These are phyloP conservation scores for Vickermania spadyakhi DNA, from an alignment of 208 protist species.

Conservation along the genomic window DNA sequence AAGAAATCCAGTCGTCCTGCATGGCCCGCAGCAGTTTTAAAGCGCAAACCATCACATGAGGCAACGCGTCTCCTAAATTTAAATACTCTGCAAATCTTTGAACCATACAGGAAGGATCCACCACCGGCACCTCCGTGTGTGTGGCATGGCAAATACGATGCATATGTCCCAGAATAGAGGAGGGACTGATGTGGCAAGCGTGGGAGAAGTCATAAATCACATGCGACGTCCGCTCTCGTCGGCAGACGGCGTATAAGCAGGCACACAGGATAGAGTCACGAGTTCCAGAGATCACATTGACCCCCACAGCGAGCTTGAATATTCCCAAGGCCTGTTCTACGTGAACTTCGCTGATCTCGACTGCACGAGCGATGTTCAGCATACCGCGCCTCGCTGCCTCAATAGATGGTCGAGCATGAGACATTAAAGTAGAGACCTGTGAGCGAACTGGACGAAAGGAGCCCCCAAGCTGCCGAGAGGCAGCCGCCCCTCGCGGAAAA, in stretches of 20 bases:
- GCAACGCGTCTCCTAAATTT: conserved; percentile 55
- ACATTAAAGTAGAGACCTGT: neutral
- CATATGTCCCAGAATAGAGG: conserved; percentile 64
- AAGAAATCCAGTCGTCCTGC: conserved; percentile 89
- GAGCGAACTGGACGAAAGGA: conserved; percentile 11
- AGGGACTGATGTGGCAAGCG: conserved; percentile 32
- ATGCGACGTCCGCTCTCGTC: conserved; percentile 72
- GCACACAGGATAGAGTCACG: conserved; percentile 62
- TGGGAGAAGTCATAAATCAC: conserved; percentile 88
- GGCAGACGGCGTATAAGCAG: conserved; percentile 80
- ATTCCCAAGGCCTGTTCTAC: conserved; percentile 71
- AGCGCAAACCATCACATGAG: conserved; percentile 71
- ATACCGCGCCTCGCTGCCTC: conserved; percentile 78
- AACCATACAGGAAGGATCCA: conserved; percentile 83
- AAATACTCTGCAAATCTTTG: conserved; percentile 82
- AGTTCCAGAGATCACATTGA: conserved; percentile 71
- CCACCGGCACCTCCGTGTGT: conserved; percentile 70
- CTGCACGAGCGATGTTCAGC: conserved; percentile 52
- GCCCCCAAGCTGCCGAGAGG: conserved; percentile 12
- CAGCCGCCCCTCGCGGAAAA: conserved; percentile 33
- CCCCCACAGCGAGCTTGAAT: conserved; percentile 62
- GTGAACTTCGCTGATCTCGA: conserved; percentile 72
- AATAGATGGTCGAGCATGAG: conserved; percentile 45
- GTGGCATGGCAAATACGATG: conserved; percentile 67
- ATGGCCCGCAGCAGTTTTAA: conserved; percentile 83